Base-by-base conservation (phyloP, 805 yeast genomes). In the Suhomyces kilbournensis region DNA sequence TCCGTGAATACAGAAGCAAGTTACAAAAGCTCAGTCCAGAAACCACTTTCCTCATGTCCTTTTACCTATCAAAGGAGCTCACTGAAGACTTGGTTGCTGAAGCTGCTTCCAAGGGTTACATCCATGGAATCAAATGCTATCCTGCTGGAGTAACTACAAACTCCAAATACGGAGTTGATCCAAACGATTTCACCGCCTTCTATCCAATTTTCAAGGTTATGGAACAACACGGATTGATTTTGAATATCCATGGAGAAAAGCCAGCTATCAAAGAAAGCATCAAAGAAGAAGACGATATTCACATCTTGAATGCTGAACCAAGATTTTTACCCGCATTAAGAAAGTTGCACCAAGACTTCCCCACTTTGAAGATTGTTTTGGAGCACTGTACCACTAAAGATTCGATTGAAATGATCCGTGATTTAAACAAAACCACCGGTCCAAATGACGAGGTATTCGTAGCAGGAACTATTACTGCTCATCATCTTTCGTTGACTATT, bases 61-160 rank as follows among this genome's bases (percentile, higher is more conserved):
- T 93, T 57, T 94, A 94, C 62, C 77, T 94, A 40, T 81, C 87
- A 48, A 83, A 80, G 50, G 88, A 83, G 0, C 74, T 94, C 57
- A 90, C 97, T 1, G 97, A 98, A 0, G 96, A 89, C 58, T 74
- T 90, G 40, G 85, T 94, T 52, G 83, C 81, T 50, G 80, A 83
- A 56, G 98, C 97, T 34, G 96, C 92, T 7, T 65, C 76, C 51
- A 62, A 71, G 15, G 85, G 85, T 1, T 84, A 83, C 38, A 84
- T 93, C 51, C 77, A 84, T 28, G 99, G 99, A 52, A 90, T 94
- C 59, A 94, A 94, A 69, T 91, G 97, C 67, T 94, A 94, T 68
- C 99, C 99, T 42, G 97, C 98, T 1, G 99, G 99, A 44, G 99
- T 94, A 30, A 94, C 99, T n/a, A 94, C 99, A 39, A 94, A 94